These are phyloP conservation scores for Ichthyophonus hoferi DNA, from an alignment of 208 protist species.

Conservation along the genomic window DNA sequence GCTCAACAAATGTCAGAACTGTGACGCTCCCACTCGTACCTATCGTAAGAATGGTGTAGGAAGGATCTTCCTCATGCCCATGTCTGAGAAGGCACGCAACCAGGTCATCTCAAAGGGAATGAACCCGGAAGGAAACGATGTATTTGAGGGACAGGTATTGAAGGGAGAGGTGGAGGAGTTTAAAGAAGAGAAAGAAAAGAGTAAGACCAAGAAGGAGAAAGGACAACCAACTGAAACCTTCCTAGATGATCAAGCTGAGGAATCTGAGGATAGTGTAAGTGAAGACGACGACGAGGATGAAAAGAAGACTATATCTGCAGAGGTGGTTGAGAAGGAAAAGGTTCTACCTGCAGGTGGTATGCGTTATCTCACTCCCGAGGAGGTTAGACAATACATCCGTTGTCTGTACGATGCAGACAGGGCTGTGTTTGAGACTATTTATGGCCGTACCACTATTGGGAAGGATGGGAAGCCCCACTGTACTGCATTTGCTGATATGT, in stretches of 20 bases:
- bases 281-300: not conserved
- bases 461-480: not conserved
- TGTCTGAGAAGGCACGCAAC: not conserved
- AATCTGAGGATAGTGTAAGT: not conserved
- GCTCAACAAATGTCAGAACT: not conserved
- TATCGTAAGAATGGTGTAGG: not conserved
- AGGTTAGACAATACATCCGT: not conserved
- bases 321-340: not conserved
- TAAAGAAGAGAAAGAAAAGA: not conserved
- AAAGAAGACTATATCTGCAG: not conserved
- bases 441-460: not conserved
- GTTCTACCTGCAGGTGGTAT: not conserved
- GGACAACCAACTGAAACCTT: not conserved
- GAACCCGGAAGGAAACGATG: not conserved
- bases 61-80: not conserved
- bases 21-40: not conserved
- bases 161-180: not conserved
- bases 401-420: not conserved
- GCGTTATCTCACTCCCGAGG: not conserved
- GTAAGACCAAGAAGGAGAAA: not conserved
- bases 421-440: not conserved
- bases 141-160: not conserved
- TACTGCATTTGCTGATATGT: conserved; percentile 41
- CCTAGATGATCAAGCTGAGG: not conserved
- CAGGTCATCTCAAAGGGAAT: not conserved